Evolutionary conservation across 2,329 filamentous ascomycete genomes (phyloP), one percentile per base, ranked within the genome.

Genomic region (Berkeleyomyces basicola): DNA sequence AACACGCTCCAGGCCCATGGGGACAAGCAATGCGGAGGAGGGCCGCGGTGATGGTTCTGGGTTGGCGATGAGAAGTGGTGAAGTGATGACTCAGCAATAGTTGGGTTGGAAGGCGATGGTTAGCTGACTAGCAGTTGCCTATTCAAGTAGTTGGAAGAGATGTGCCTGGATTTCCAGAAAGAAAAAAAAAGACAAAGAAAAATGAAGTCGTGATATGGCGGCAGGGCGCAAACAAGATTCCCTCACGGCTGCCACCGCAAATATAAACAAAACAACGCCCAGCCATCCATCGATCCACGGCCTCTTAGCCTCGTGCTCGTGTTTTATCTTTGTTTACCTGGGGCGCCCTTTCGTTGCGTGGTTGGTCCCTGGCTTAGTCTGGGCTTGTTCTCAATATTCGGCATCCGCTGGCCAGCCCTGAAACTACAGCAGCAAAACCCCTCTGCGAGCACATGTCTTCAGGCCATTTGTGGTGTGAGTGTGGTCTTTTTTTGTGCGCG

Each of bases 1-100:
- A 14, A 64, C 63, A 10, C 63, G 55, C 33, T 64, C 63, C 2
- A 64, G 23, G 31, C 63, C 63, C 63, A 64, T 64, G 33, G 16
- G 55, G 43, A 16, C 14, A 40, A 42, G 31, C 5, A 33, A 31
- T 10, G 33, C 7, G 31, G 33, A 53, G 6, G 9, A 23, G 10
- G 6, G 36, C 33, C 7, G 7, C 33, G 10, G 23, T 59, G 9
- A 39, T 31, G 36, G 16, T 37, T 10, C n/a, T 23, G n/a, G n/a
- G 33, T 14, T 14, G 33, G 36, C 36, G 33, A n/a, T 14, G 49
- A 36, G 14, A 46, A 31, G n/a, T 53, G 49, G 23, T 10, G 49
- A 55, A 33, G 11, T 44, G 33, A 47, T 44, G 58, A 46, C 58
- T 47, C 39, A 59, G 58, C 40, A 33, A 16, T 10, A n/a, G 33